A percentile compares a stretch with the other conserved stretches of the same genome.
These are phyloP conservation scores for Bipolaris cookei DNA, from an alignment of 2,329 filamentous ascomycete species.

Conservation along the genomic window DNA sequence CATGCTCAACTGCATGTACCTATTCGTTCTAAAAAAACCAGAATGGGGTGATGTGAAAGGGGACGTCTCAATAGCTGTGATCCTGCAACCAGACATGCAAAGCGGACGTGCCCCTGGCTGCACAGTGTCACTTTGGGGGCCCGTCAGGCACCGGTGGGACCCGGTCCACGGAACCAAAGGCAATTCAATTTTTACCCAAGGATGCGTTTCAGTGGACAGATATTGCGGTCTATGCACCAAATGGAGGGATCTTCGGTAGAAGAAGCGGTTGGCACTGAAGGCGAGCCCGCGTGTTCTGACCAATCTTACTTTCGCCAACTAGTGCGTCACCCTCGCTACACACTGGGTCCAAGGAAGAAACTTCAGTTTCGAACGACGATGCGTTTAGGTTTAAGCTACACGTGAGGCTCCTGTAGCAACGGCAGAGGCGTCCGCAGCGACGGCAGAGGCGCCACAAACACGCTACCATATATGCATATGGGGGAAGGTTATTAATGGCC, in stretches of 20 bases:
- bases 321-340: conserved; percentile 1
- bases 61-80: background rate
- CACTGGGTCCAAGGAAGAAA: conserved; percentile 2
- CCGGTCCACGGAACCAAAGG: background rate
- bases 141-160: conserved; percentile 8
- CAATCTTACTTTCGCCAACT: background rate
- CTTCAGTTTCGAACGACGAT: background rate
- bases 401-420: background rate
- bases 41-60: background rate
- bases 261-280: background rate
- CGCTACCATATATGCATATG: no score
- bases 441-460: no score
- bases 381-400: conserved; percentile 11
- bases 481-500: background rate
- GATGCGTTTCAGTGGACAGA: conserved; percentile 2
- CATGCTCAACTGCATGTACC: background rate
- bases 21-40: conserved; percentile 7
- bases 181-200: background rate
- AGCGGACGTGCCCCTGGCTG: no score
- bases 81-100: background rate
- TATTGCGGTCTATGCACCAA: background rate
- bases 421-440: conserved; percentile 5
- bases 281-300: conserved; percentile 2
- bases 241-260: conserved; percentile 2
- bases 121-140: background rate